Percentiles rank a stretch among this genome's conserved stretches.
Evolutionary conservation across 2,329 filamentous ascomycete species (phyloP).

Genomic region (Geosmithia morbida): DNA sequence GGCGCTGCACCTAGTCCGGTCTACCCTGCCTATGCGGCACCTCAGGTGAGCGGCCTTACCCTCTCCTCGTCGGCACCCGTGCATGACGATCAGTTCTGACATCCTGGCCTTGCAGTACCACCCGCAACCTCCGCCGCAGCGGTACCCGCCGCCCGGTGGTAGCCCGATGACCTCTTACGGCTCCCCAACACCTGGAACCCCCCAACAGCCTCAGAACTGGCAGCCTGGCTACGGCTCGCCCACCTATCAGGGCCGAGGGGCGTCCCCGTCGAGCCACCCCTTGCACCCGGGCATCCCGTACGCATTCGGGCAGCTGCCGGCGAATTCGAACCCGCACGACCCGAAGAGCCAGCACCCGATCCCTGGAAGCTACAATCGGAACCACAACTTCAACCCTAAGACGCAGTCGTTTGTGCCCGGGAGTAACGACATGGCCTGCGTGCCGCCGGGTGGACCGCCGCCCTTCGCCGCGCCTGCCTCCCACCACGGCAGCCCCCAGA

Average conservation of each 20-base stretch:
- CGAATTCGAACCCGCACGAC: slow-evolving; percentile 53
- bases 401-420: slow-evolving; percentile 79
- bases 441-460: slow-evolving; percentile 30
- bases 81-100: slow-evolving; percentile 3
- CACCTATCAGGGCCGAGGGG: slow-evolving; percentile 4
- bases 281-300: slow-evolving; percentile 38
- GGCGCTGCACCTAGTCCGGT: slow-evolving; percentile 24
- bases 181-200: slow-evolving; percentile 14
- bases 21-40: slow-evolving; percentile 31
- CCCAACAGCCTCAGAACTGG: slow-evolving; percentile 18
- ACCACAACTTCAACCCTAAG: slow-evolving; percentile 81
- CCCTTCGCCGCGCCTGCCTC: slow-evolving; percentile 32
- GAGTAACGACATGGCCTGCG: slow-evolving; percentile 25
- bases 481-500: slow-evolving; percentile 38
- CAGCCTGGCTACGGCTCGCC: slow-evolving; percentile 19
- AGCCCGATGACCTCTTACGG: slow-evolving; percentile 22
- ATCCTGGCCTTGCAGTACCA: slow-evolving; percentile 10
- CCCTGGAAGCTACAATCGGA: slow-evolving; percentile 66
- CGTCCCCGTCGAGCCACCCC: slow-evolving; percentile 5
- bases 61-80: not conserved
- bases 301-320: slow-evolving; percentile 65
- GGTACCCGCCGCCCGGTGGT: slow-evolving; percentile 13
- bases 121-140: slow-evolving; percentile 14
- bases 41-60: slow-evolving; percentile 22
- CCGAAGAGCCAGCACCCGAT: slow-evolving; percentile 68